Conservation (phyloP, 2,329 filamentous ascomycete genomes). For the Pseudodiploospora longispora region DNA sequence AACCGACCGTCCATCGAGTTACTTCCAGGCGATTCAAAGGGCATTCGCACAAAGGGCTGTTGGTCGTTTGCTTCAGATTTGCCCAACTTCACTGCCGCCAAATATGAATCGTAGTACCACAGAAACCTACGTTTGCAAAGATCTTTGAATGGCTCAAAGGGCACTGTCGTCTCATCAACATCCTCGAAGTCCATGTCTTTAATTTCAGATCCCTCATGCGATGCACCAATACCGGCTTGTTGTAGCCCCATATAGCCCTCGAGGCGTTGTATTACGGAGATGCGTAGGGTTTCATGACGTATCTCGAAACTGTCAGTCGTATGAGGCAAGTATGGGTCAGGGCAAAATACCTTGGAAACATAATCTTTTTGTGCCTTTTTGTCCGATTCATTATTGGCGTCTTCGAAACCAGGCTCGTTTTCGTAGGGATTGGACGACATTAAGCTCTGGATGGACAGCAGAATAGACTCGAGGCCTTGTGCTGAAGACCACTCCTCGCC, state of each 20-base stretch:
- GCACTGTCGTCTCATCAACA: conserved; percentile 44
- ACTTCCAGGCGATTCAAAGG: conserved; percentile 61
- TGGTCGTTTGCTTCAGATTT: conserved; percentile 55
- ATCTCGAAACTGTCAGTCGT: conserved; percentile 50
- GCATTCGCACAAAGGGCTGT: conserved; percentile 67
- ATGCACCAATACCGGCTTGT: conserved; percentile 34
- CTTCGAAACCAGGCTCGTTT: conserved; percentile 91
- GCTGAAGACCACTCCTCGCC: conserved; percentile 96
- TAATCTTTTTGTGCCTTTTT: conserved; percentile 69
- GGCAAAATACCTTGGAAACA: conserved; percentile 58
- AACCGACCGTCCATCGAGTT: conserved; percentile 86
- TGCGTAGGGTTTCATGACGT: conserved; percentile 77
- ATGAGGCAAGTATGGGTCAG: neutral
- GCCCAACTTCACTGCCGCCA: conserved; percentile 60
- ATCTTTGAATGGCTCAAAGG: conserved; percentile 83
- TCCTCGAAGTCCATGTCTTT: conserved; percentile 37
- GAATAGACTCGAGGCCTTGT: conserved; percentile 86
- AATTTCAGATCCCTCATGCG: conserved; percentile 9
- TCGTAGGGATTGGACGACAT: conserved; percentile 93
- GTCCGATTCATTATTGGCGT: conserved; percentile 58
- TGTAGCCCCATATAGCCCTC: conserved; percentile 69
- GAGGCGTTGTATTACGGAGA: conserved; percentile 77
- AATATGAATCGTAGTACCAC: conserved; percentile 91
- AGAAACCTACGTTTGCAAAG: conserved; percentile 85
- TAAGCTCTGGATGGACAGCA: conserved; percentile 92